phyloP scores from a whole-genome alignment of 441 rosid genomes.

The Pelargonium australe region DNA sequence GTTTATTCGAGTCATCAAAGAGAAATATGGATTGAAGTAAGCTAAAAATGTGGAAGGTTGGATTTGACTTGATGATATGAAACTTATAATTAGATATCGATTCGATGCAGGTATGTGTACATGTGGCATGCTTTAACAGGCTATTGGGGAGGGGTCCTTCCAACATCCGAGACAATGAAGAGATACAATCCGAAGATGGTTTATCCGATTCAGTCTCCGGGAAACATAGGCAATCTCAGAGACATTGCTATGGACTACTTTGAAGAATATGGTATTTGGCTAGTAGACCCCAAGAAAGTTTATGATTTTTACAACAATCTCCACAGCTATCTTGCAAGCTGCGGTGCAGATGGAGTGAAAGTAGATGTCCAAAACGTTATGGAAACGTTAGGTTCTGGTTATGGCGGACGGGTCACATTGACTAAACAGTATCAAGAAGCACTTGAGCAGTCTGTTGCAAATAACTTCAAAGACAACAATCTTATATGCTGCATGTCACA shows the following conservation, averaged over 20 bases:
- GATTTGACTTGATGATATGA: too few species aligned
- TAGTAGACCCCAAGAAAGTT: conserved; percentile 55
- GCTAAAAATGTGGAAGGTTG: background rate
- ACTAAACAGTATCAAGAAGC: conserved; percentile 60
- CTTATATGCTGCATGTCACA: conserved; percentile 65
- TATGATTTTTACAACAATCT: conserved; percentile 49
- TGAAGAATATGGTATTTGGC: conserved; percentile 50
- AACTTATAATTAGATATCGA: background rate
- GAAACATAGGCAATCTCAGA: conserved; percentile 31
- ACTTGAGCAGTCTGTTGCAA: conserved; percentile 54
- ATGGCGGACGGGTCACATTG: conserved; percentile 64
- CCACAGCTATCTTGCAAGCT: conserved; percentile 56
- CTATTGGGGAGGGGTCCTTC: conserved; percentile 58
- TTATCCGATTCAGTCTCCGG: conserved; percentile 51
- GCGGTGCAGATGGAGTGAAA: conserved; percentile 54
- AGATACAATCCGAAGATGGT: conserved; percentile 48
- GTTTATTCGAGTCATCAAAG: conserved; percentile 13
- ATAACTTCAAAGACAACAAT: conserved; percentile 50
- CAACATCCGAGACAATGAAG: conserved; percentile 34
- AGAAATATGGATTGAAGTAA: conserved; percentile 12
- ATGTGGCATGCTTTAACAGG: conserved; percentile 76
- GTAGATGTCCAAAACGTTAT: conserved; percentile 69
- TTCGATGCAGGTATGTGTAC: conserved; percentile 40
- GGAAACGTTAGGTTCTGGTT: conserved; percentile 60
- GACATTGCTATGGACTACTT: conserved; percentile 13